Percentiles rank a stretch among this genome's conserved stretches.
Evolutionary conservation across 1,284 basidiomycete genomes (phyloP).

Genomic region (Papiliotrema laurentii): DNA sequence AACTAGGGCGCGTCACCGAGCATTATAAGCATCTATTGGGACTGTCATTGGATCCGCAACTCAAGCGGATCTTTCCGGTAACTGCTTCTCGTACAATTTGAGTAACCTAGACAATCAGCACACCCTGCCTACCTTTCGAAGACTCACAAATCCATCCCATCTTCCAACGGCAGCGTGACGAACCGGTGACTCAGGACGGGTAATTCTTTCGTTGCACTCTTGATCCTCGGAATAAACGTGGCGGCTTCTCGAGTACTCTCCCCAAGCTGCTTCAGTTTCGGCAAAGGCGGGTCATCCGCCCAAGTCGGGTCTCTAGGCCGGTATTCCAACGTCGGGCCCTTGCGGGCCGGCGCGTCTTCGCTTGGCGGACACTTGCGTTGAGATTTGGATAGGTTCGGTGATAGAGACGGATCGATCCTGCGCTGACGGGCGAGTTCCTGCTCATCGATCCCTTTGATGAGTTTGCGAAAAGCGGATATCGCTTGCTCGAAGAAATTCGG

Average conservation of each 20-base stretch:
- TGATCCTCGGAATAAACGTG: slow-evolving; percentile 67
- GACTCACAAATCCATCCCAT: slow-evolving; percentile 68
- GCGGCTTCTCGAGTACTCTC: slow-evolving; percentile 79
- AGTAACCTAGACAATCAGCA: slow-evolving; percentile 4
- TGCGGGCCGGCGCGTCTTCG: slow-evolving; percentile 3
- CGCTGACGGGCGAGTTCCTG: slow-evolving; percentile 30
- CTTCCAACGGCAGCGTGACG: slow-evolving; percentile 72
- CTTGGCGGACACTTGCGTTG: not conserved
- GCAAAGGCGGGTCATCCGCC: slow-evolving; percentile 27
- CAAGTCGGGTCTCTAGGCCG: slow-evolving; percentile 12
- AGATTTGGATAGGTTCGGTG: not conserved
- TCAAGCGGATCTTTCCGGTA: slow-evolving; percentile 2
- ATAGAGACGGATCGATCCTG: slow-evolving; percentile 20
- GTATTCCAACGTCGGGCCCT: slow-evolving; percentile 1
- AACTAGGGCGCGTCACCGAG: too few species aligned
- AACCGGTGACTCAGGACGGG: slow-evolving; percentile 84
- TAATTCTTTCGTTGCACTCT: slow-evolving; percentile 71
- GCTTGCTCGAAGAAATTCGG: slow-evolving; percentile 40
- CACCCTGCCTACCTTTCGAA: not conserved
- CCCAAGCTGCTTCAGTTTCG: slow-evolving; percentile 73
- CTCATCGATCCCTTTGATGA: slow-evolving; percentile 34
- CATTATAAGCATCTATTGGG: too few species aligned
- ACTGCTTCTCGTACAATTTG: slow-evolving; percentile 8
- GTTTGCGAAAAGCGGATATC: slow-evolving; percentile 27
- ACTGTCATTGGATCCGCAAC: not conserved